phyloP scores from a whole-genome alignment of 2,329 filamentous ascomycete species.

The Hypoxylon sp. region DNA sequence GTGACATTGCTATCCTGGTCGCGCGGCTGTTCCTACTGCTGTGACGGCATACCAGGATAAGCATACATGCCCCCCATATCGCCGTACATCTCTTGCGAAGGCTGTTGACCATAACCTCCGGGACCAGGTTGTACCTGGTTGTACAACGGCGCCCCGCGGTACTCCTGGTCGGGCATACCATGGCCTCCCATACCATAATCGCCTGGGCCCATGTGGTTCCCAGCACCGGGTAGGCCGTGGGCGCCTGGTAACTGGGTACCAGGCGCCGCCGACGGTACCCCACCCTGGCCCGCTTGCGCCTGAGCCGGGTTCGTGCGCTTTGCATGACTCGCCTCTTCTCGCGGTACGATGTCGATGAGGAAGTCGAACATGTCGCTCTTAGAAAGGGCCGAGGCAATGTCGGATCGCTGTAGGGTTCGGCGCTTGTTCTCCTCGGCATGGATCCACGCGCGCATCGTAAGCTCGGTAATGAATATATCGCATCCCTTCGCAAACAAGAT shows the following conservation, averaged over 20 bases:
- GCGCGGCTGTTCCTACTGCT: conserved; percentile 62
- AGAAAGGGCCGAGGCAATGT: conserved; percentile 93
- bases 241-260: conserved; percentile 64
- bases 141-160: conserved; percentile 86
- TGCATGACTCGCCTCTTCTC: conserved; percentile 90
- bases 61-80: conserved; percentile 87
- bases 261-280: conserved; percentile 58
- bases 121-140: conserved; percentile 81
- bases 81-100: conserved; percentile 81
- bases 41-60: conserved; percentile 82
- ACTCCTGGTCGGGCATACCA: conserved; percentile 78
- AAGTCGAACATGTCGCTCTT: conserved; percentile 99
- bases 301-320: conserved; percentile 75
- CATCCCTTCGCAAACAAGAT: conserved; percentile 98
- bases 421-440: conserved; percentile 99
- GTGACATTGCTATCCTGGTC: not conserved
- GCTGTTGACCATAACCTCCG: conserved; percentile 80
- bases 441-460: conserved; percentile 99
- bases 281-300: conserved; percentile 56
- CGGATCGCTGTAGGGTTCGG: conserved; percentile 91
- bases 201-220: conserved; percentile 71
- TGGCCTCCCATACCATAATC: conserved; percentile 74
- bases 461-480: conserved; percentile 98
- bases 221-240: conserved; percentile 63
- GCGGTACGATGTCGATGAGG: conserved; percentile 96